A percentile compares a stretch with the other conserved stretches of the same genome.
phyloP scores from a whole-genome alignment of 192 early-diverging fungal genomes.

The Coemansia sp. region DNA sequence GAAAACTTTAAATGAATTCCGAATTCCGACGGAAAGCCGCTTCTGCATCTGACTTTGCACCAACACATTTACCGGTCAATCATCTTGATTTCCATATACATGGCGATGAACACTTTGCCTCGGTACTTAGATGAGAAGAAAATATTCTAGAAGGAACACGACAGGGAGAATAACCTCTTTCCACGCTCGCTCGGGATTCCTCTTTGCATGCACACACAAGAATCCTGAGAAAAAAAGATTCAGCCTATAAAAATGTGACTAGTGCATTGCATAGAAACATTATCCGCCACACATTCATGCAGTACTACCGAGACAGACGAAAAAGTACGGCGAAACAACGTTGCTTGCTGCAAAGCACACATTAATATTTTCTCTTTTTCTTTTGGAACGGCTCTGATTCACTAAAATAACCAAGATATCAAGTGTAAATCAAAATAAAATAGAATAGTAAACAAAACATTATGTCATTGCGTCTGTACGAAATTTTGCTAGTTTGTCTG shows the following conservation, averaged over 20 bases:
- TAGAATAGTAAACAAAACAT: background rate
- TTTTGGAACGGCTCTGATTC: background rate
- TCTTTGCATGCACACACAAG: background rate
- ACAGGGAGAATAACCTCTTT: too few species aligned
- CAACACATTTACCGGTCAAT: background rate
- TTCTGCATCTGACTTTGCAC: background rate
- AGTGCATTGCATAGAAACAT: background rate
- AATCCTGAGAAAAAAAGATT: background rate
- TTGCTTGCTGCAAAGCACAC: background rate
- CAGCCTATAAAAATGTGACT: too few species aligned
- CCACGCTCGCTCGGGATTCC: background rate
- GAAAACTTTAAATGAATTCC: background rate
- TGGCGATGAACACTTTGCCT: background rate
- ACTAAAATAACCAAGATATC: background rate
- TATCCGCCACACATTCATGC: background rate
- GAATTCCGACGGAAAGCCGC: background rate
- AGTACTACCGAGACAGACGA: background rate
- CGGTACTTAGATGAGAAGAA: background rate
- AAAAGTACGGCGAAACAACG: background rate
- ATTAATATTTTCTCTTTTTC: background rate
- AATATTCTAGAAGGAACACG: background rate
- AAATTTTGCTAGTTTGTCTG: background rate
- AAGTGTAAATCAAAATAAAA: background rate
- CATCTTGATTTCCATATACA: background rate
- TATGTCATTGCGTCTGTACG: background rate